phyloP scores from a whole-genome alignment of 1,284 basidiomycete genomes.

The Ceratobasidium sp. region DNA sequence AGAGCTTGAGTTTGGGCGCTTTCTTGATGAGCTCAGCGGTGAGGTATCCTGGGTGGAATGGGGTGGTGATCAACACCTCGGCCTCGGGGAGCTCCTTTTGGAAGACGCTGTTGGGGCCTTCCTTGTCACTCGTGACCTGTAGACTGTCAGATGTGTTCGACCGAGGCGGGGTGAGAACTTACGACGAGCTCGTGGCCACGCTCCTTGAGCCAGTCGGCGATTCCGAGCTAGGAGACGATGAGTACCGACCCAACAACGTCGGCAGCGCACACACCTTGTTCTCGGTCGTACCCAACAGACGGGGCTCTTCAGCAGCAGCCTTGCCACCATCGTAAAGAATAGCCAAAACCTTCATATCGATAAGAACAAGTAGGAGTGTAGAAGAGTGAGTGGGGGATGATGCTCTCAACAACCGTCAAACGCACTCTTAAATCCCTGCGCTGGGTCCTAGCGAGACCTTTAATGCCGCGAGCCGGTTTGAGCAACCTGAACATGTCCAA shows the following conservation, averaged over 20 bases:
- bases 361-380: constrained; percentile 22
- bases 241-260: not conserved
- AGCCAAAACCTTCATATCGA: constrained; percentile 67
- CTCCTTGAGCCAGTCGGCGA: constrained; percentile 72
- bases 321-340: constrained; percentile 78
- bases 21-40: constrained; percentile 46
- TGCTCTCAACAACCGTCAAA: not conserved
- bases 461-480: constrained; percentile 2
- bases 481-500: constrained; percentile 27
- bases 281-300: constrained; percentile 88
- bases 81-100: constrained; percentile 87
- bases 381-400: not conserved
- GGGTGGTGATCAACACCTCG: constrained; percentile 86
- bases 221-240: constrained; percentile 62
- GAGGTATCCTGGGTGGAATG: constrained; percentile 89
- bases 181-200: constrained; percentile 81
- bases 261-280: constrained; percentile 64
- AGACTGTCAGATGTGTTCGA: constrained; percentile 40
- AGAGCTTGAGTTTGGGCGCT: constrained; percentile 91
- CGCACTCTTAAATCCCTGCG: constrained; percentile 36
- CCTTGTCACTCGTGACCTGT: constrained; percentile 85
- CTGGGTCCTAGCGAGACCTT: not conserved
- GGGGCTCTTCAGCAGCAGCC: constrained; percentile 79
- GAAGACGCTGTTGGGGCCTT: constrained; percentile 84
- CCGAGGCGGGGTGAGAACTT: constrained; percentile 18